Base-by-base conservation (phyloP, 192 early-diverging fungal species). In the Backusella circina region DNA sequence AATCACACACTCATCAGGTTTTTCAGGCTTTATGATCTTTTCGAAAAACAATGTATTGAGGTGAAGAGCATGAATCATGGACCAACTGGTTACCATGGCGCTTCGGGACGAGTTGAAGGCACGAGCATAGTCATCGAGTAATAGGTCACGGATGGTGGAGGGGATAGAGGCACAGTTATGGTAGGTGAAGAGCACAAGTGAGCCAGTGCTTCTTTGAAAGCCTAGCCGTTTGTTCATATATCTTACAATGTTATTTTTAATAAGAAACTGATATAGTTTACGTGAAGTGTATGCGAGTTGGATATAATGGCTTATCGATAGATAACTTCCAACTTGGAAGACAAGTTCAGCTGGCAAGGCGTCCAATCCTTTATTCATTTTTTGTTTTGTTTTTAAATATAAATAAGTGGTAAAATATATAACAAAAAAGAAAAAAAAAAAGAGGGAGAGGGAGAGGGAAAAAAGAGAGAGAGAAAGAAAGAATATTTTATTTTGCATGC, bases 1-100 rank as follows among this genome's bases (percentile, higher is more conserved):
- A 47, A 47, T n/a, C 18, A 47, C 44, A 47, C 44, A 47, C 18
- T 47, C 44, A 16, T 47, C 44, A 15, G 44, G 44, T 7, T 47
- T 47, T 47, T 47, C 44, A 47, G 44, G 18, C 44, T 68, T 23
- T 21, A 68, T 21, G 16, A 38, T 33, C 21, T 36, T 36, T 33
- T 33, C 32, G 5, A 33, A 13, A 36, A 68, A 68, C 9, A 68
- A 23, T 2, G 33, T 36, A 26, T 68, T 68, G 54, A 61, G 54
- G 54, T 61, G 54, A 61, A 61, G 54, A 12, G 67, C 67, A 68
- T 68, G 67, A 26, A 68, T 68, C n/a, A 68, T 68, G n/a, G 67
- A 68, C 67, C 67, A 68, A 13, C 67, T 36, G 21, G 33, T 68
- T 1, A 68, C 32, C 32, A 68, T 33, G 23, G 33, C 33, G 32